phyloP scores from a whole-genome alignment of 129 eudicot genomes.

The Calendula officinalis region DNA sequence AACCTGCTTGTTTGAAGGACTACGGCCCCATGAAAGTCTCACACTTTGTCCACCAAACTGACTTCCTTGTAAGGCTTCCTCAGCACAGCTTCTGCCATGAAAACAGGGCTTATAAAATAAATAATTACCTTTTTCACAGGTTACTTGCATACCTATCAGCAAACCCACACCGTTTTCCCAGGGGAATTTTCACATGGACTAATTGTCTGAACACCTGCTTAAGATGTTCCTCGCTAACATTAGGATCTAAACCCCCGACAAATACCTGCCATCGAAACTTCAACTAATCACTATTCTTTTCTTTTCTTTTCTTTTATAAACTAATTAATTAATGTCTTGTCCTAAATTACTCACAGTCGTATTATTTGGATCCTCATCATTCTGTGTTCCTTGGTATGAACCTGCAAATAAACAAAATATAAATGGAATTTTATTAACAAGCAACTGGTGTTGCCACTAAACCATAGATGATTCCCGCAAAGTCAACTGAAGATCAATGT shows the following conservation, averaged over 20 bases:
- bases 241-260: conserved; percentile 84
- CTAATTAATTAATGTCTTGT: not conserved
- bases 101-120: not conserved
- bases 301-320: too few relatives aligned
- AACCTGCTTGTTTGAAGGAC: conserved; percentile 69
- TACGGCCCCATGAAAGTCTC: conserved; percentile 90
- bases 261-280: conserved; percentile 52
- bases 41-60: conserved; percentile 65
- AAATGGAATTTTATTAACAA: conserved; percentile 12
- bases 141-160: conserved; percentile 27
- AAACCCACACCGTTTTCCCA: conserved; percentile 87
- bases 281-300: not conserved
- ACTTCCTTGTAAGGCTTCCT: conserved; percentile 71
- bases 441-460: not conserved
- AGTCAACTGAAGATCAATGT: too few relatives aligned
- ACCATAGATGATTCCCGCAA: too few relatives aligned
- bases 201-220: conserved; percentile 79
- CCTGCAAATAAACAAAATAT: conserved; percentile 48
- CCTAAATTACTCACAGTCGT: conserved; percentile 73
- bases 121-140: not conserved
- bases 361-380: conserved; percentile 88
- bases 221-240: conserved; percentile 71
- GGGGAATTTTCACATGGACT: conserved; percentile 84
- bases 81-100: conserved; percentile 56
- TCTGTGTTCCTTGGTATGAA: conserved; percentile 72